Percentiles rank a stretch among this genome's conserved stretches.
These are phyloP conservation scores for Rachicladosporium sp. DNA, from an alignment of 2,329 filamentous ascomycete species.

Conservation along the genomic window DNA sequence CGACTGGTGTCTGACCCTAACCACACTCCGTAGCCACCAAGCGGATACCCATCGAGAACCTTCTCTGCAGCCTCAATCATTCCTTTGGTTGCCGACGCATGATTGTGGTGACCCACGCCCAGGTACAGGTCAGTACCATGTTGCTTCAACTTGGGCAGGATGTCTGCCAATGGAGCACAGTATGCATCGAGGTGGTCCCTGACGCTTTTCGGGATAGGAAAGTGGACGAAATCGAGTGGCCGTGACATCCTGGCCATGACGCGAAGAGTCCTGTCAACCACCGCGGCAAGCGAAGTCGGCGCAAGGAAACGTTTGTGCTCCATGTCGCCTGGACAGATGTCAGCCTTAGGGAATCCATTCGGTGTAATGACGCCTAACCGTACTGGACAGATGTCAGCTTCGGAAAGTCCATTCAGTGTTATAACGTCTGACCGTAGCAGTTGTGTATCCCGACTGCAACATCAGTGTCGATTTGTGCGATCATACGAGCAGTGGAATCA, in stretches of 20 bases:
- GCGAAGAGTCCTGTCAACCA: conserved; percentile 26
- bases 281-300: conserved; percentile 23
- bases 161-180: conserved; percentile 26
- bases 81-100: conserved; percentile 27
- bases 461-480: conserved; percentile 21
- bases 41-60: conserved; percentile 15
- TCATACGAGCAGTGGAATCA: conserved; percentile 18
- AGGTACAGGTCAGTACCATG: conserved; percentile 27
- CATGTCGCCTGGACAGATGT: conserved; percentile 21
- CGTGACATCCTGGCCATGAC: conserved; percentile 12
- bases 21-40: conserved; percentile 35
- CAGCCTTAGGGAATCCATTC: too few relatives aligned
- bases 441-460: conserved; percentile 35
- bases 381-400: too few relatives aligned
- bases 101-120: conserved; percentile 29
- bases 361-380: too few relatives aligned
- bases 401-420: too few relatives aligned
- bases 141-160: conserved; percentile 19
- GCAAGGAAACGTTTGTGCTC: conserved; percentile 33
- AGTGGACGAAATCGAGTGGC: conserved; percentile 30
- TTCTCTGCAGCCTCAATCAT: conserved; percentile 26
- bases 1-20: conserved; percentile 23
- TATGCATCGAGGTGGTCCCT: conserved; percentile 27
- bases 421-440: conserved; percentile 29
- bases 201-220: conserved; percentile 30